Evolutionary conservation across 768 basidiomycete species (phyloP), one percentile per base, ranked within the genome.

Genomic region (Tephrocybe sp.): DNA sequence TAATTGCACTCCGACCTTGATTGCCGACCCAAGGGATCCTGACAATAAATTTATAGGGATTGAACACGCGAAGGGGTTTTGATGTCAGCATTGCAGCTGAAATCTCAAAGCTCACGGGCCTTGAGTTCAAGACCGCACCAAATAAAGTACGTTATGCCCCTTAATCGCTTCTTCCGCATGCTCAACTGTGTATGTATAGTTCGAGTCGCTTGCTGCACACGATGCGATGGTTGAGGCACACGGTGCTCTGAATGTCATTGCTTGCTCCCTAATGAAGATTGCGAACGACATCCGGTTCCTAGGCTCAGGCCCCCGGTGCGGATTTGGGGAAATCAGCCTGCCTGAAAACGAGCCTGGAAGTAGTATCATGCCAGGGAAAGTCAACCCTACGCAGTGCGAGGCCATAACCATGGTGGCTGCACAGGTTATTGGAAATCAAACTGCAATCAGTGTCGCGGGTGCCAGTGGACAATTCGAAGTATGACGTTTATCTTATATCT

Each of bases 341-440:
- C 97, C 97, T 9, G 97, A 98, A 73, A 99, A 99, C 68, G 97
- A 99, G 71, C 97, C 97, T 36, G 97, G 97, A 39, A 95, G 92
- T 63, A 96, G 92, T 51, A 98, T 99, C 72, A 99, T 99, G 97
- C 97, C 95, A 6, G 97, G 97, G 53, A 98, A 99, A 74, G 97
- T 99, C 51, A 99, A 99, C 73, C 97, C 97, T 9, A 99, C 97
- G 4, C 97, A 99, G 66, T 98, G 97, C 60, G 97, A 99, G 71
- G 97, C 97, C 7, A 69, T 98, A 53, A 98, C 97, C 9, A 98
- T 98, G 97, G 93, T 98, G 19, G 92, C 93, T 34, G 94, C 96
- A 0, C 97, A 98, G 68, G 96, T 98, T 4, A 96, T 98, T 70
- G 97, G 97, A 34, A 99, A 98, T 72, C 90, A 98, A 69, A 94